Percentiles rank a stretch among this genome's conserved stretches.
phyloP scores from a whole-genome alignment of 495 filamentous ascomycete genomes.

The Penicillium taxi region DNA sequence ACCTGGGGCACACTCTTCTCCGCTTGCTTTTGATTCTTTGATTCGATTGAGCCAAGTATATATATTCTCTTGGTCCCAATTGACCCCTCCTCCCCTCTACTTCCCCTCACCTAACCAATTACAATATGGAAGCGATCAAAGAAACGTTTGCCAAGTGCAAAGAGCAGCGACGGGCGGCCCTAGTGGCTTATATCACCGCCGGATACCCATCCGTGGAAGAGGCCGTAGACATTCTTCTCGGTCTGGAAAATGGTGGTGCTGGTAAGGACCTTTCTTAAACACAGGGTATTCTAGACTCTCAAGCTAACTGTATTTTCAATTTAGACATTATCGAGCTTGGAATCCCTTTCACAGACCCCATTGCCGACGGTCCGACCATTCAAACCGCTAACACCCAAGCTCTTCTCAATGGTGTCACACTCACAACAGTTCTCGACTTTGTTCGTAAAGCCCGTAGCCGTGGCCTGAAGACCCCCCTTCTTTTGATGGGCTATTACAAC shows the following conservation, averaged over 20 bases:
- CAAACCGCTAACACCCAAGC: constrained; percentile 81
- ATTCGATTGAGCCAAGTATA: too few relatives aligned
- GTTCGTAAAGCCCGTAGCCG: constrained; percentile 62
- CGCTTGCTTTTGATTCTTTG: too few relatives aligned
- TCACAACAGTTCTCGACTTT: constrained; percentile 65
- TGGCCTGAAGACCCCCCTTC: constrained; percentile 69
- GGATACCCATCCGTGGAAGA: constrained; percentile 81
- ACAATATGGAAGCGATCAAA: constrained; percentile 68
- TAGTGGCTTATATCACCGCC: constrained; percentile 94
- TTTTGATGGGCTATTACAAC: constrained; percentile 98
- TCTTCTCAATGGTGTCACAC: constrained; percentile 76
- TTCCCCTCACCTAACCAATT: not conserved
- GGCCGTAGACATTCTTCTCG: constrained; percentile 75
- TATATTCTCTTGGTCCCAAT: too few relatives aligned
- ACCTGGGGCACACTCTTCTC: too few relatives aligned
- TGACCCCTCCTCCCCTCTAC: not conserved
- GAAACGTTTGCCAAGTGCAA: constrained; percentile 84
- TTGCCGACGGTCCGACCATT: constrained; percentile 86
- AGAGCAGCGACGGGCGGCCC: constrained; percentile 54
- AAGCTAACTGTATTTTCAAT: constrained; percentile 2
- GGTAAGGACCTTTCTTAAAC: constrained; percentile 43
- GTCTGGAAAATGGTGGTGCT: constrained; percentile 86
- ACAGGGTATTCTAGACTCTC: not conserved
- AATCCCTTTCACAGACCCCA: constrained; percentile 92
- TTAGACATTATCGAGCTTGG: constrained; percentile 47